Percentiles rank a stretch among this genome's conserved stretches.
Conservation (phyloP, 2,329 filamentous ascomycete genomes). For the Parastagonospora nodorum region DNA sequence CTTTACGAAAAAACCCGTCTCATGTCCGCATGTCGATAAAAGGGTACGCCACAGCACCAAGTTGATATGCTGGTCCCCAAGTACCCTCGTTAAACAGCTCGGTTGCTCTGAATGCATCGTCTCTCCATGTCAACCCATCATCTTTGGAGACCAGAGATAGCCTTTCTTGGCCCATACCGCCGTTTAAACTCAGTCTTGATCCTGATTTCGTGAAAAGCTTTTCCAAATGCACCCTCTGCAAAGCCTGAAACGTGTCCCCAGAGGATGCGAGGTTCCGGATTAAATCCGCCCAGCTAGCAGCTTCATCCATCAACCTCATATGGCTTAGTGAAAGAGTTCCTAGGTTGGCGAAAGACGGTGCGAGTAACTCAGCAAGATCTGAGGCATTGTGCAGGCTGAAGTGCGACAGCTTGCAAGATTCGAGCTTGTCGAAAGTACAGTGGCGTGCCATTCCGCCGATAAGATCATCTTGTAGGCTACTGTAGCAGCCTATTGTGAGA, state of each 20-base stretch:
- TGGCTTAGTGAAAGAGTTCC: neutral
- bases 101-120: neutral
- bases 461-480: conserved; percentile 26
- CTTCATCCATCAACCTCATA: neutral
- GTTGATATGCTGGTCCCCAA: neutral
- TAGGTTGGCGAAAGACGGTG: neutral
- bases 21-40: neutral
- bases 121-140: neutral
- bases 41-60: neutral
- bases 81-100: neutral
- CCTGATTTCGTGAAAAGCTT: neutral
- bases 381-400: conserved; percentile 13
- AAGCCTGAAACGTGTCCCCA: neutral
- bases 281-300: neutral
- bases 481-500: conserved; percentile 30
- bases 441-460: conserved; percentile 29
- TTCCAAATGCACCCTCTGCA: neutral
- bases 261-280: neutral
- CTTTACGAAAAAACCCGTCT: too few species aligned
- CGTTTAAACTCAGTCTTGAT: neutral
- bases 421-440: conserved; percentile 20
- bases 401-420: conserved; percentile 21
- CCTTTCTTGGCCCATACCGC: neutral
- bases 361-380: conserved; percentile 8
- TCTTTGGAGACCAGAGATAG: neutral